Percentiles rank a stretch among this genome's conserved stretches.
phyloP scores from a whole-genome alignment of 495 filamentous ascomycete genomes.

The Schizothecium vesticola region DNA sequence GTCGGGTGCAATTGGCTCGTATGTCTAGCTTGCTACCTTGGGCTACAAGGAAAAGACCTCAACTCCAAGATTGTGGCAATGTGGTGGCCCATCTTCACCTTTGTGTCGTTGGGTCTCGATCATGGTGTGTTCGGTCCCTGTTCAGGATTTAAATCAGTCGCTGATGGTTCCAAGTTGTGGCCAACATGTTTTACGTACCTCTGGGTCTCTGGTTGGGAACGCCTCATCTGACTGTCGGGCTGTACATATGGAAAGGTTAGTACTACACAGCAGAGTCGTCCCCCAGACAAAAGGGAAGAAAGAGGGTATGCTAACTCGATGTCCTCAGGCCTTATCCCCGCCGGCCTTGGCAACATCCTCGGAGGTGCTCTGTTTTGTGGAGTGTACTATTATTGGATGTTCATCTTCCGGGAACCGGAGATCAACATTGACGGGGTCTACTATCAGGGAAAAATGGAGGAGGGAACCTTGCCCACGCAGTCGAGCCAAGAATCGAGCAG shows the following conservation, averaged over 20 bases:
- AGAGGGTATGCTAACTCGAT: neutral
- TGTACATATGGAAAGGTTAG: slow-evolving; percentile 58
- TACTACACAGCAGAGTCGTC: neutral
- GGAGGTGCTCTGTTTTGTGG: slow-evolving; percentile 49
- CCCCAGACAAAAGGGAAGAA: neutral
- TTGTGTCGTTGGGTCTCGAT: slow-evolving; percentile 54
- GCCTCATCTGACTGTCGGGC: slow-evolving; percentile 43
- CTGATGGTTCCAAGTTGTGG: slow-evolving; percentile 38
- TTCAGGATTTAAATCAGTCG: neutral
- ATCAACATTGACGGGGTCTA: slow-evolving; percentile 20
- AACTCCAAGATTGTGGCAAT: slow-evolving; percentile 55
- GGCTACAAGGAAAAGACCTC: slow-evolving; percentile 51
- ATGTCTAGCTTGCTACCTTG: slow-evolving; percentile 54
- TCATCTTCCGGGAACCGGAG: slow-evolving; percentile 26
- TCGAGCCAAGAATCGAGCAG: neutral
- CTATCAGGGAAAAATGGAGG: slow-evolving; percentile 11
- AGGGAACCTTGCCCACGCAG: slow-evolving; percentile 3
- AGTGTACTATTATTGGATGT: slow-evolving; percentile 50
- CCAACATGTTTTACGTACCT: slow-evolving; percentile 62
- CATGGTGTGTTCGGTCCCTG: slow-evolving; percentile 27
- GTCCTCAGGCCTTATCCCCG: slow-evolving; percentile 47
- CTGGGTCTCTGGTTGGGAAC: slow-evolving; percentile 50
- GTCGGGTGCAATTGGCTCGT: slow-evolving; percentile 64
- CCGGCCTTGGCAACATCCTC: slow-evolving; percentile 53
- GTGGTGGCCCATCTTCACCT: slow-evolving; percentile 59